Evolutionary conservation across 1,284 basidiomycete genomes (phyloP), one percentile per base, ranked within the genome.

Genomic region (Retiboletus flavoniger): DNA sequence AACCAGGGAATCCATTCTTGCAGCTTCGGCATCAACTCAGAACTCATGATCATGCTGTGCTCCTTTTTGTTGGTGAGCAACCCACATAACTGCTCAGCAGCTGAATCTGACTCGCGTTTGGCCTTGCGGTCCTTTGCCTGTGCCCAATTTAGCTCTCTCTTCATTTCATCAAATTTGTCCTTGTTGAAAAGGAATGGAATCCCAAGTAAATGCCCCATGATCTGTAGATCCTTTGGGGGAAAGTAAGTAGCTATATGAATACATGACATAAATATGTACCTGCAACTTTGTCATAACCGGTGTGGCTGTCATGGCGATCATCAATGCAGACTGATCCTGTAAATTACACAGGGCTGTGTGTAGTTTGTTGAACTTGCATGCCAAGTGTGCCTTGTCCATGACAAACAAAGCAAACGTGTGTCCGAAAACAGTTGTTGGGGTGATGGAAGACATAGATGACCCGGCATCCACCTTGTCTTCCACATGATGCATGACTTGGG

Each of bases 281-380:
- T 53, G 51, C 2, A 49, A 16, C 36, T 53, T 48, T 3, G 51
- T 53, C 45, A 49, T 53, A 7, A 53, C 51, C 0, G 46, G 51
- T 1, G 46, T 53, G 3, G 46, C 51, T 14, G 46, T 53, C 51
- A 53, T 53, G 2, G 39, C 39, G 6, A 53, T 38, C 3, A 43
- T 11, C 9, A 42, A 13, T 8, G 42, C 26, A n/a, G 9, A 19
- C 6, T 38, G 36, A 3, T 26, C 40, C 8, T 19, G 40, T 7
- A 41, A 41, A 21, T 13, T 24, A 14, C 24, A 41, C 19, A 13
- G 21, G 3, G 50, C 50, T 4, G 32, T 36, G 16, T 51, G 50
- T 4, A 51, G 10, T 26, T 51, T 44, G 42, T 51, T 51, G 24
- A 45, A 45, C 11, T 51, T 51, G 0, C 50, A 11, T 2, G 50